Base-by-base conservation (phyloP, 2,329 filamentous ascomycete genomes). In the Scedosporium boydii region DNA sequence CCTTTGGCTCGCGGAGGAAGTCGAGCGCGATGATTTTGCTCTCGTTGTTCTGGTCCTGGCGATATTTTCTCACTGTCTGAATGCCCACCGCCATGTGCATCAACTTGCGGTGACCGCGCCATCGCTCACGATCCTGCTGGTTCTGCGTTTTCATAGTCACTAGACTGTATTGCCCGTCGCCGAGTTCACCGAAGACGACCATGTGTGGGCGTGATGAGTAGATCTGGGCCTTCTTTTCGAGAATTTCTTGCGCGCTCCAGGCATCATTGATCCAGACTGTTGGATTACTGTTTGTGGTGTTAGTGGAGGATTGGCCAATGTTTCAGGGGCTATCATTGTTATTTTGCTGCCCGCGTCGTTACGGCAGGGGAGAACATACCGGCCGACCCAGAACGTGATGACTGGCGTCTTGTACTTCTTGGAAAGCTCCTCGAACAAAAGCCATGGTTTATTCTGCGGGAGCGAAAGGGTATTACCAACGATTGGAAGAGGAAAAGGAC, bases 401-500 rank as follows among this genome's bases (percentile, higher is more conserved):
- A 84, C 67, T 0, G 80, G 78, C 0, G 77, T 73, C 3, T 78
- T 70, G 67, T 82, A 79, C 57, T 72, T 68, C 65, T 80, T 79
- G 3, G 82, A 80, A 0, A 84, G 70, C 42, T 63, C 21, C 53
- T 63, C 61, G 27, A 85, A 83, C 69, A 80, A 81, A 21, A 84
- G 75, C 82, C 82, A 85, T 2, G 82, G 82, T 67, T 84, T 83
- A 61, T 73, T 75, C 26, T 80, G 75, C 1, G 82, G 82, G 3
- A 85, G 74, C 64, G 77, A 77, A 62, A 80, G 82, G 0, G 81
- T 84, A 67, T 83, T 85, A 34, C 82, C 82, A 3, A 84, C 72
- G 38, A 85, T 75, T 3, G 82, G 82, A 64, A 75, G 75, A 1
- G 82, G 82, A 3, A 82, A 75, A 0, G 82, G 82, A 0, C 82